Evolutionary conservation across 2,329 filamentous ascomycete genomes (phyloP).

Genomic region (Exophiala sp.): DNA sequence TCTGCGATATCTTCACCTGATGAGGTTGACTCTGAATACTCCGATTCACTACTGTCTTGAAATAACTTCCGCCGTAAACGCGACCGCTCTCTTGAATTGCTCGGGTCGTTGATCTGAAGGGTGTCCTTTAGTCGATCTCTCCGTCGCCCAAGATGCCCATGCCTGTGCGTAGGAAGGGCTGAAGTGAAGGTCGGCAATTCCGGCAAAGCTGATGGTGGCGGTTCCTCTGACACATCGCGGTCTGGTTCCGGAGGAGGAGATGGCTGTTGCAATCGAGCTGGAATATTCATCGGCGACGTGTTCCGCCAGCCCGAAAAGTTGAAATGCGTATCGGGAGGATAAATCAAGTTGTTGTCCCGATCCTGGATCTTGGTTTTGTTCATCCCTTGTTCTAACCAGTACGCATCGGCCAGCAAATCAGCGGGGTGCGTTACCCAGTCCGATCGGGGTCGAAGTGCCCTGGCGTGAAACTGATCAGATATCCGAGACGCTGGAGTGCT

Average conservation of each 20-base stretch:
- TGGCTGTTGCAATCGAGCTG: slow-evolving; percentile 17
- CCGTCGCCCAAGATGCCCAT: slow-evolving; percentile 8
- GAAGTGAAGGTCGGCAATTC: slow-evolving; percentile 27
- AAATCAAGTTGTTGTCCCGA: slow-evolving; percentile 67
- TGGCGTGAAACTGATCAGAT: slow-evolving; percentile 33
- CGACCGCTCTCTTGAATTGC: slow-evolving; percentile 17
- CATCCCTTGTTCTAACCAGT: slow-evolving; percentile 78
- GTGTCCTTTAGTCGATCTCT: slow-evolving; percentile 22
- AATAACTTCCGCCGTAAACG: slow-evolving; percentile 17
- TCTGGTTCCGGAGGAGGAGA: slow-evolving; percentile 12
- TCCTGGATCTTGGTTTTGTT: slow-evolving; percentile 81
- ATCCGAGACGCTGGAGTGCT: slow-evolving; percentile 35
- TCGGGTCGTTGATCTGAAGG: slow-evolving; percentile 16
- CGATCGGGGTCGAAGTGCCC: slow-evolving; percentile 65
- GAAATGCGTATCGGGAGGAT: slow-evolving; percentile 29
- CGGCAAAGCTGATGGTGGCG: slow-evolving; percentile 24
- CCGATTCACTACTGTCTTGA: slow-evolving; percentile 22
- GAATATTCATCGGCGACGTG: slow-evolving; percentile 19
- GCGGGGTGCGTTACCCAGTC: slow-evolving; percentile 81
- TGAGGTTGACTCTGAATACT: slow-evolving; percentile 19
- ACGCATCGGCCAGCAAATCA: slow-evolving; percentile 81
- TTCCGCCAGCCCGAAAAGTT: slow-evolving; percentile 31
- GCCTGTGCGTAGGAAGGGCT: slow-evolving; percentile 17
- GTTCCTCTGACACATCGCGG: slow-evolving; percentile 6
- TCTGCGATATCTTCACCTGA: slow-evolving; percentile 11